phyloP scores from a whole-genome alignment of 129 eudicot genomes.

The Apium graveolens region DNA sequence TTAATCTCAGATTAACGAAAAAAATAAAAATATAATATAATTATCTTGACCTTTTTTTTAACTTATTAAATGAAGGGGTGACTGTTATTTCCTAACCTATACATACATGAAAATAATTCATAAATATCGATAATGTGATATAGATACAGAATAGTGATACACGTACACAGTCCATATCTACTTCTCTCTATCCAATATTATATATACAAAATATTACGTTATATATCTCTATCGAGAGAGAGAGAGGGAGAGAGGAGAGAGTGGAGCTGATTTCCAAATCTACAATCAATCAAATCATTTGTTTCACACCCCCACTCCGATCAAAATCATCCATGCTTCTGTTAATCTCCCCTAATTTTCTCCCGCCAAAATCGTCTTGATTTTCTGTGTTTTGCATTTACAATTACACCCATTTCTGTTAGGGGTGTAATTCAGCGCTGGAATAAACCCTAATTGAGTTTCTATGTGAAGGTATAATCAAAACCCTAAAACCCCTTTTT shows the following conservation, averaged over 20 bases:
- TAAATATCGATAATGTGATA: too few relatives aligned
- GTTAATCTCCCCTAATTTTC: neutral
- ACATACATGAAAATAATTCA: too few relatives aligned
- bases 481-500: slow-evolving; percentile 2
- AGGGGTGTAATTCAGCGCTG: neutral
- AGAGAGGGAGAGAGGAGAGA: neutral
- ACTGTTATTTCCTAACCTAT: too few relatives aligned
- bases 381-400: neutral
- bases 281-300: neutral
- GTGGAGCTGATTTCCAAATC: neutral
- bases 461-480: neutral
- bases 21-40: too few relatives aligned
- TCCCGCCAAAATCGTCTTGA: neutral
- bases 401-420: neutral
- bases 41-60: too few relatives aligned
- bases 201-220: neutral
- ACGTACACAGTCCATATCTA: neutral
- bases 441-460: neutral
- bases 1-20: too few relatives aligned
- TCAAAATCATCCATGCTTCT: neutral
- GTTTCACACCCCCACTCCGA: neutral
- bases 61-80: too few relatives aligned
- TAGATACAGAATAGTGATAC: neutral
- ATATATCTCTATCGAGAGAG: neutral
- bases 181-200: neutral